Conservation (phyloP, 805 yeast species). For the Yarrowia phangngaensis region DNA sequence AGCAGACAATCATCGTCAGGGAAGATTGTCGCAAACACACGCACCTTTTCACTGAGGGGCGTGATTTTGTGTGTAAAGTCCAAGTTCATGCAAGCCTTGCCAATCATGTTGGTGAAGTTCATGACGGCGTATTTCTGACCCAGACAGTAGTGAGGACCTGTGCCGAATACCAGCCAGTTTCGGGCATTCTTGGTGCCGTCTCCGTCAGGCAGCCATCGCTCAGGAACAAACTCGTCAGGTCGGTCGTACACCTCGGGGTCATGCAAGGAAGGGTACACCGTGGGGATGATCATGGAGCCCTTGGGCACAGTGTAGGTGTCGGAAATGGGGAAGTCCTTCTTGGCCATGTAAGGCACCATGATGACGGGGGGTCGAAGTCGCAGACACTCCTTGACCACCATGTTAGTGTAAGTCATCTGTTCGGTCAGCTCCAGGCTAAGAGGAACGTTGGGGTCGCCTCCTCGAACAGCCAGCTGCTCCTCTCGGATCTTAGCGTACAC, state of each 20-base stretch:
- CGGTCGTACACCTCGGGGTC: conserved; percentile 95
- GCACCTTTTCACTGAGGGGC: conserved; percentile 80
- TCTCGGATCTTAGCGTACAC: conserved; percentile 79
- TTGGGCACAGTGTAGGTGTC: conserved; percentile 88
- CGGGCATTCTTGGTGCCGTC: conserved; percentile 70
- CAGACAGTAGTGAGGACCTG: conserved; percentile 94
- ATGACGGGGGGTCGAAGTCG: conserved; percentile 96
- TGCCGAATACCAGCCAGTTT: conserved; percentile 96
- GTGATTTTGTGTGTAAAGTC: conserved; percentile 83
- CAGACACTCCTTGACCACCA: conserved; percentile 88
- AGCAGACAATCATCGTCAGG: conserved; percentile 91
- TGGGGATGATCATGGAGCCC: conserved; percentile 96
- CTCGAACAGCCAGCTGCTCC: conserved; percentile 83
- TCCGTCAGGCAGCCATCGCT: conserved; percentile 81
- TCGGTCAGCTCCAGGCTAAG: conserved; percentile 73
- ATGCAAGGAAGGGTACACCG: conserved; percentile 91
- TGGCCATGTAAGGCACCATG: conserved; percentile 96
- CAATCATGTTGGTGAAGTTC: conserved; percentile 83
- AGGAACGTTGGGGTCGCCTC: conserved; percentile 61
- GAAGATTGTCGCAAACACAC: conserved; percentile 96
- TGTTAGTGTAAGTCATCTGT: conserved; percentile 78
- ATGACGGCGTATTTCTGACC: conserved; percentile 93
- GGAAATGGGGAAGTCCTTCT: conserved; percentile 78
- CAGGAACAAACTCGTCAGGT: conserved; percentile 93
- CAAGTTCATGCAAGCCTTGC: conserved; percentile 78